Evolutionary conservation across 2,329 filamentous ascomycete genomes (phyloP).

Genomic region (Akanthomyces muscarius): DNA sequence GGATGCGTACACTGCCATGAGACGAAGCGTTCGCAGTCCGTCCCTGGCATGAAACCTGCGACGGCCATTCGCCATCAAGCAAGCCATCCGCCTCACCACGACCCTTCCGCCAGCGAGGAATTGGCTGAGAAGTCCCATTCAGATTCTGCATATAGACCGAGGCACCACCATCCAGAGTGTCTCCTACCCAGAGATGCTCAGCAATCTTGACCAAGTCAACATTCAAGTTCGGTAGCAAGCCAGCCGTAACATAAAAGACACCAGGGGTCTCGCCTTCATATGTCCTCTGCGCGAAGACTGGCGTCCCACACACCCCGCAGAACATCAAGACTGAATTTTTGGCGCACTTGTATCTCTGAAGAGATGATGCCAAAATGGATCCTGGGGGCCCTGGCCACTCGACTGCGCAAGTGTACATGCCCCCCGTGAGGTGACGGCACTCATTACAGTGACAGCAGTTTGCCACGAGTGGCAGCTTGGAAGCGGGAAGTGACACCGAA

Average conservation of each 20-base stretch:
- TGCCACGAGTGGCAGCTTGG: constrained; percentile 38
- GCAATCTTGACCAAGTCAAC: constrained; percentile 30
- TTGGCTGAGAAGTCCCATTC: constrained; percentile 28
- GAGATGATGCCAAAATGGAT: constrained; percentile 24
- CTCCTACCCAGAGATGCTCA: constrained; percentile 42
- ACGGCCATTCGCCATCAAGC: constrained; percentile 31
- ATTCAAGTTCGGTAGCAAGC: constrained; percentile 31
- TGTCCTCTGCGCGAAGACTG: constrained; percentile 38
- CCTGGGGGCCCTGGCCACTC: constrained; percentile 35
- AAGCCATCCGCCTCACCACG: constrained; percentile 23
- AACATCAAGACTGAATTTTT: constrained; percentile 33
- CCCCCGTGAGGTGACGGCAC: constrained; percentile 43
- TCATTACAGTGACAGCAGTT: constrained; percentile 46
- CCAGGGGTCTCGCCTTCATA: neutral
- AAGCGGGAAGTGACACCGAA: constrained; percentile 30
- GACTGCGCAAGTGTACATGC: constrained; percentile 36
- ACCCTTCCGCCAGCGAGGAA: constrained; percentile 27
- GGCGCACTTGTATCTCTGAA: constrained; percentile 35
- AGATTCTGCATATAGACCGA: constrained; percentile 40
- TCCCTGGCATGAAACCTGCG: constrained; percentile 15
- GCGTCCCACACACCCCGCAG: constrained; percentile 40
- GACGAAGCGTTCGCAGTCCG: constrained; percentile 19
- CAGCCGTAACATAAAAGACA: constrained; percentile 34
- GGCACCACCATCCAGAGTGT: constrained; percentile 51
- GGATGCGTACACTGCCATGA: constrained; percentile 31